These are phyloP conservation scores for Podila clonocystis DNA, from an alignment of 192 early-diverging fungal genomes.

Conservation along the genomic window DNA sequence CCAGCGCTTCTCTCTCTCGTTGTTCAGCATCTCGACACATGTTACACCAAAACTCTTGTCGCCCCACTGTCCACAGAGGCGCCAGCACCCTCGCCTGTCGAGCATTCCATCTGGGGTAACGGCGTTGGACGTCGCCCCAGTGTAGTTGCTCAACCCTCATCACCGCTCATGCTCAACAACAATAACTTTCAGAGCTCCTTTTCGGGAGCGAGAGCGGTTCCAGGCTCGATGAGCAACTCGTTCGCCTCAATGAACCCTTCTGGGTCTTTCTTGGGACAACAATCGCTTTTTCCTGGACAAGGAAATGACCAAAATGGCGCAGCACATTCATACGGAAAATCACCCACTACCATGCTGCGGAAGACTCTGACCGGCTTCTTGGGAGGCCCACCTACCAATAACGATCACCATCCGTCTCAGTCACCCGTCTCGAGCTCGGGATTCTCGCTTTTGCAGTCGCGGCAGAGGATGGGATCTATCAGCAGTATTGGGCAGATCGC, in stretches of 20 bases:
- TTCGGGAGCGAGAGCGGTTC: constrained; percentile 29
- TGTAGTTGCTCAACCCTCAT: not conserved
- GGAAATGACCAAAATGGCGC: constrained; percentile 13
- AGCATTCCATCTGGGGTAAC: constrained; percentile 31
- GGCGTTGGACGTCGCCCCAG: constrained; percentile 38
- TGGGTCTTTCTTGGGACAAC: not conserved
- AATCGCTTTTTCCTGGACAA: not conserved
- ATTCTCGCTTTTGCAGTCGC: constrained; percentile 16
- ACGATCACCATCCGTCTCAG: constrained; percentile 13
- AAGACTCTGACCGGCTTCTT: constrained; percentile 27
- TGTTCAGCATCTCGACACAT: constrained; percentile 35
- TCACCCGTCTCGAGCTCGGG: constrained; percentile 22
- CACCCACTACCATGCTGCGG: constrained; percentile 35
- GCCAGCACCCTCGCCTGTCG: constrained; percentile 48
- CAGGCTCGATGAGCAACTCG: constrained; percentile 26
- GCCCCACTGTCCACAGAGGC: constrained; percentile 40
- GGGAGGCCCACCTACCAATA: constrained; percentile 3
- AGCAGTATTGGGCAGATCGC: constrained; percentile 46
- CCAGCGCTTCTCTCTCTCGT: constrained; percentile 33
- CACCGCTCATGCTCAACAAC: constrained; percentile 9
- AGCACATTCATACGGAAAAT: constrained; percentile 36
- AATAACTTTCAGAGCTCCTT: constrained; percentile 28
- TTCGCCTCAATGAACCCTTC: not conserved
- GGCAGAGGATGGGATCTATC: constrained; percentile 44
- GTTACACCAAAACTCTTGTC: constrained; percentile 42